A percentile compares a stretch with the other conserved stretches of the same genome.
Evolutionary conservation across 257 asterid species (phyloP).

Genomic region (Scutellaria minor): DNA sequence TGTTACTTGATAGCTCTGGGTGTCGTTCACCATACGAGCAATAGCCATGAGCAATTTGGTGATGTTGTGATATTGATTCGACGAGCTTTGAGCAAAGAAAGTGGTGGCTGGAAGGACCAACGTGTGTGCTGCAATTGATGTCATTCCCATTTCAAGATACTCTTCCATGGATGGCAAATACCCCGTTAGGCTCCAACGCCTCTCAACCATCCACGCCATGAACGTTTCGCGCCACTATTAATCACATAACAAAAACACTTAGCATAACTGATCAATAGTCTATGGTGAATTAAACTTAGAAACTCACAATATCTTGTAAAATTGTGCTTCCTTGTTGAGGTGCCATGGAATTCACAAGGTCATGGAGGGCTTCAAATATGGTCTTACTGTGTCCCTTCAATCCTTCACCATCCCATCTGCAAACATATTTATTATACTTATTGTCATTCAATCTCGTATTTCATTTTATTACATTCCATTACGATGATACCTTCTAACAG

Average conservation of each 20-base stretch:
- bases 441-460: not conserved
- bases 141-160: conserved; percentile 51
- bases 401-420: conserved; percentile 63
- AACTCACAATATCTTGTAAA: conserved; percentile 54
- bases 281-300: not conserved
- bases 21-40: conserved; percentile 58
- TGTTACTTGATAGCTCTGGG: conserved; percentile 62
- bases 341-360: conserved; percentile 45
- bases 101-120: conserved; percentile 49
- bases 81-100: conserved; percentile 30
- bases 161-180: conserved; percentile 49
- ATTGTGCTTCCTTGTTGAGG: conserved; percentile 35
- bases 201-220: conserved; percentile 66
- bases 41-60: conserved; percentile 59
- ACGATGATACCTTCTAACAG: conserved; percentile 47
- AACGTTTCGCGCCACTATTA: conserved; percentile 69
- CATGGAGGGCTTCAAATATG: conserved; percentile 63
- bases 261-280: no score
- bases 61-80: conserved; percentile 35
- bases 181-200: conserved; percentile 52
- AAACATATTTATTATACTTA: not conserved
- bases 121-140: conserved; percentile 52
- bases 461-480: not conserved
- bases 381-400: conserved; percentile 58
- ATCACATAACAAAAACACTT: no score